Percentiles rank a stretch among this genome's conserved stretches.
Conservation (phyloP, 371 early-diverging fungal species). For the Cokeromyces recurvatus region DNA sequence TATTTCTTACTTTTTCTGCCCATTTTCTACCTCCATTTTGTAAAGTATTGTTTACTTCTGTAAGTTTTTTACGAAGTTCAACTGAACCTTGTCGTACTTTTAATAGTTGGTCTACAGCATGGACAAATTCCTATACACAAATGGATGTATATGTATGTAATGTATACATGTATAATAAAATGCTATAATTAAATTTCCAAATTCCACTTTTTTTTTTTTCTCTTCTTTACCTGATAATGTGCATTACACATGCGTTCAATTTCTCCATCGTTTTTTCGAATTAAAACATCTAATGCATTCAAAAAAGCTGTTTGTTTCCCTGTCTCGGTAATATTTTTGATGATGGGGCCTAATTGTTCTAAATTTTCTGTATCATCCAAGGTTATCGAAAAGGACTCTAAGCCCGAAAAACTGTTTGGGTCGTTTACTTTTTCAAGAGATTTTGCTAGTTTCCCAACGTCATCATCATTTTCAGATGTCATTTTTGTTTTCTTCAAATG, state of each 20-base stretch:
- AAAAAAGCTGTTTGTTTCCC: slow-evolving; percentile 83
- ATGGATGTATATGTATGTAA: too few relatives aligned
- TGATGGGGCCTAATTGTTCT: slow-evolving; percentile 84
- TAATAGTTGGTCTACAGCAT: slow-evolving; percentile 91
- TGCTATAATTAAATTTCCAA: too few relatives aligned
- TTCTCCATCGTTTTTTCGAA: slow-evolving; percentile 89
- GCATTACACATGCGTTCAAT: slow-evolving; percentile 96
- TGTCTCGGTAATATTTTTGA: slow-evolving; percentile 86
- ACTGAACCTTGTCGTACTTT: slow-evolving; percentile 90
- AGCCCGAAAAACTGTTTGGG: too few relatives aligned
- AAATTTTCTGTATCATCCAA: slow-evolving; percentile 68
- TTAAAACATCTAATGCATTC: slow-evolving; percentile 78
- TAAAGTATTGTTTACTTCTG: slow-evolving; percentile 78
- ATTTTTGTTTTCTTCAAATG: background rate
- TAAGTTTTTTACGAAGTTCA: slow-evolving; percentile 77
- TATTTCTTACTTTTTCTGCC: slow-evolving; percentile 65
- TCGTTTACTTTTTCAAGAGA: slow-evolving; percentile 7
- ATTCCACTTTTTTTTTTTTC: too few relatives aligned
- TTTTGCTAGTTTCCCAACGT: slow-evolving; percentile 3
- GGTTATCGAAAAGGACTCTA: too few relatives aligned
- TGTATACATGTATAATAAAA: too few relatives aligned
- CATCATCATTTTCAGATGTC: slow-evolving; percentile 1
- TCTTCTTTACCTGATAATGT: slow-evolving; percentile 88
- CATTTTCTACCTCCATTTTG: slow-evolving; percentile 78
- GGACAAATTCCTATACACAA: slow-evolving; percentile 82